Evolutionary conservation across 1,284 basidiomycete genomes (phyloP).

Genomic region (Cryptococcus maquisensis): DNA sequence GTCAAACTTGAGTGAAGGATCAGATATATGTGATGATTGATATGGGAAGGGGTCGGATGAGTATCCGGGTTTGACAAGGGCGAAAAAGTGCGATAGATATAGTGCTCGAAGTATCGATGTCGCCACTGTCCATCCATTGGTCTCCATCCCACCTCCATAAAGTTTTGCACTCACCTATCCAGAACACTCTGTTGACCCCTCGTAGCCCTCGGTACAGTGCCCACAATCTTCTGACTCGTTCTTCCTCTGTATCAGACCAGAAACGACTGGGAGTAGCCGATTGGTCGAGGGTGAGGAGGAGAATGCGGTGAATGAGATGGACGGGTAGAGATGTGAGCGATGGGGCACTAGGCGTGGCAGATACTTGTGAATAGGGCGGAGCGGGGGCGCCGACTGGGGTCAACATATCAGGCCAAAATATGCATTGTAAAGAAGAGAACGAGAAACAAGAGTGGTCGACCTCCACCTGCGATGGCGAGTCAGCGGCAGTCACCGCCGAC

Average conservation of each 20-base stretch:
- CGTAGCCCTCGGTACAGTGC: conserved; percentile 28
- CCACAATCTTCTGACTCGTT: conserved; percentile 28
- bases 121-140: conserved; percentile 14
- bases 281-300: conserved; percentile 33
- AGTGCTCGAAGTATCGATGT: conserved; percentile 31
- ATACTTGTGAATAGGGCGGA: conserved; percentile 13
- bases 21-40: conserved; percentile 11
- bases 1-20: neutral
- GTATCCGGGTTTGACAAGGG: conserved; percentile 17
- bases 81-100: conserved; percentile 20
- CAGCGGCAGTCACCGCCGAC: too few species aligned
- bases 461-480: too few species aligned
- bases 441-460: too few species aligned
- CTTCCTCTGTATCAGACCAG: conserved; percentile 30
- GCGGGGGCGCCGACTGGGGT: conserved; percentile 6
- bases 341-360: neutral
- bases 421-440: too few species aligned
- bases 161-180: conserved; percentile 25
- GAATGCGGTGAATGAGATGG: conserved; percentile 31
- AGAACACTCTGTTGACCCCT: conserved; percentile 37
- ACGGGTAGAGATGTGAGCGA: conserved; percentile 27
- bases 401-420: too few species aligned
- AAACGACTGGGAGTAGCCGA: conserved; percentile 30
- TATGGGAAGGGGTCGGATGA: conserved; percentile 32
- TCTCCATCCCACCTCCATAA: neutral